Base-by-base conservation (phyloP, 1,284 basidiomycete genomes). In the Inonotus hispidus region DNA sequence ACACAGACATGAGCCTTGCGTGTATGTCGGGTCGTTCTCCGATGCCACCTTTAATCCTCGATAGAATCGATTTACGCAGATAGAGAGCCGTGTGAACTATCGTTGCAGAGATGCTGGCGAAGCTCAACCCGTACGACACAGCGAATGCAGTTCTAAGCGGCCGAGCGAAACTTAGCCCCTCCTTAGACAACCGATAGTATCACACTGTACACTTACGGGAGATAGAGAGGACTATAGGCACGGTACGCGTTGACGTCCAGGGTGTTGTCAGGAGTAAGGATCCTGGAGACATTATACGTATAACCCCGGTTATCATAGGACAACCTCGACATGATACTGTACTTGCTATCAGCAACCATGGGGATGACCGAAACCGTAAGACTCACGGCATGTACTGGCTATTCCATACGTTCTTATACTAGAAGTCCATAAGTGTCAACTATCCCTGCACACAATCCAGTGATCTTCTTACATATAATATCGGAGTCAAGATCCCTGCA, bases 21-120 rank as follows among this genome's bases (percentile, higher is more conserved):
- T 96, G 93, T 56, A 96, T 86, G 74, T 96, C 93, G 7, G 91
- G 89, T 66, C 90, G 85, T 68, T 93, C 90, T 53, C 80, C 70
- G 68, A 88, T 78, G 11, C 84, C 80, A 37, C 82, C 78, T 27
- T 90, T 75, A 0, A 85, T 79, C 64, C 85, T 83, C 10, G 76
- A 74, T 79, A 84, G 85, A 62, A 95, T 89, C 66, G 87, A 82
- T 68, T 87, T 87, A 64, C 92, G 88, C 79, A 91, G 90, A 73
- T 88, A 89, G n/a, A 95, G 77, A 64, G 83, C 78, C 0, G 90
- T 88, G 72, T 95, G 92, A 16, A 87, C 86, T 61, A 92, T 72
- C 1, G 89, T 82, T 53, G 79, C 69, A 16, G 83, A 80, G 69
- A 84, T 84, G 19, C 79, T 79, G 1, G 83, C 83, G 64, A 87